Evolutionary conservation across 169 alveolate genomes (phyloP).

Genomic region (Fabrea salina): DNA sequence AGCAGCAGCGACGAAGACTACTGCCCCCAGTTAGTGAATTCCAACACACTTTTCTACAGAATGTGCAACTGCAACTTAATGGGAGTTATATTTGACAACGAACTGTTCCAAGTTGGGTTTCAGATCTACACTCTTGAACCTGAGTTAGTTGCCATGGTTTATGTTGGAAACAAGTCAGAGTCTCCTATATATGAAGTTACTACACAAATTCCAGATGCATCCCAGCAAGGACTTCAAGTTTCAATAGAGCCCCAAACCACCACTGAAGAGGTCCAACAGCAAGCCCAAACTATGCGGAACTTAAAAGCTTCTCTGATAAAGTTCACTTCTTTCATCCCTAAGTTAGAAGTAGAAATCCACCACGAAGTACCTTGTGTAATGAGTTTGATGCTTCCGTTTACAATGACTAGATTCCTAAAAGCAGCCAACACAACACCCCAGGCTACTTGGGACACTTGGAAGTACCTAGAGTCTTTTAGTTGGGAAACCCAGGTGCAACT

Average conservation of each 20-base stretch:
- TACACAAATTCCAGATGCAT: not conserved
- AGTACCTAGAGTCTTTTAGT: not conserved
- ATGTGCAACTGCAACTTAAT: constrained; percentile 1
- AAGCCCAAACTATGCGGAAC: not conserved
- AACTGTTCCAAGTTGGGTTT: not conserved
- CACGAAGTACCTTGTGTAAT: not conserved
- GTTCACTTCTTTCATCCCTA: not conserved
- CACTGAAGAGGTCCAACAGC: not conserved
- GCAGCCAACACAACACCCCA: not conserved
- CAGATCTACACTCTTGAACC: not conserved
- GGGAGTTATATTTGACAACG: constrained; percentile 1
- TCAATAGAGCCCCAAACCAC: not conserved
- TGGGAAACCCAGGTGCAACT: not conserved
- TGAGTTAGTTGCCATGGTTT: not conserved
- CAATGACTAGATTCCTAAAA: constrained; percentile 6
- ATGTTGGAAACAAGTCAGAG: not conserved
- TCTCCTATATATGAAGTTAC: not conserved
- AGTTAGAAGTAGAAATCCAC: not conserved
- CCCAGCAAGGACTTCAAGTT: not conserved
- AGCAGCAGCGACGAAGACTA: too few relatives aligned
- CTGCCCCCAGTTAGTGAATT: too few relatives aligned
- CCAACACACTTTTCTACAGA: too few relatives aligned
- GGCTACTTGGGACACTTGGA: not conserved
- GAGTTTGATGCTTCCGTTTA: not conserved
- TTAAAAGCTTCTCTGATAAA: not conserved